Evolutionary conservation across 1,284 basidiomycete species (phyloP).

Genomic region (Irpex sp.): DNA sequence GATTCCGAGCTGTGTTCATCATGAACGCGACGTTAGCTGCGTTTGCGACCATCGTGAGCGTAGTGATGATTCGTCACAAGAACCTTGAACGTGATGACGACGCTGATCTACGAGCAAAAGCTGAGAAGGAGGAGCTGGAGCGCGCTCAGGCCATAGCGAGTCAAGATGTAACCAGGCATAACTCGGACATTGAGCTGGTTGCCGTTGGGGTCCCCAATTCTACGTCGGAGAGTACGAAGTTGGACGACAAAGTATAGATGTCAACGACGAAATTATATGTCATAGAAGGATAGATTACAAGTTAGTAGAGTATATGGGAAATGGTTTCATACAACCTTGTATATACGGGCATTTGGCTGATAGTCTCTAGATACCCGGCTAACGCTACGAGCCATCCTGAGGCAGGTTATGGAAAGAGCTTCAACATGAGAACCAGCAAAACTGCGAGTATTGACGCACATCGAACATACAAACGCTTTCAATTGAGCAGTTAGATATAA

Average conservation of each 20-base stretch:
- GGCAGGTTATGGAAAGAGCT: too few species aligned
- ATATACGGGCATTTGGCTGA: too few species aligned
- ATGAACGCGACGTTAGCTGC: slow-evolving; percentile 49
- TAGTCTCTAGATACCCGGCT: too few species aligned
- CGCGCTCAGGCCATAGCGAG: neutral
- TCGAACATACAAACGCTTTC: too few species aligned
- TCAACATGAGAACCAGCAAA: too few species aligned
- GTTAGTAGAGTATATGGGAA: too few species aligned
- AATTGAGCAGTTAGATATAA: too few species aligned
- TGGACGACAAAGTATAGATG: neutral
- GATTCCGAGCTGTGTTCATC: slow-evolving; percentile 57
- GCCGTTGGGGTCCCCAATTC: neutral
- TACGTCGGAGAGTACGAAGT: neutral
- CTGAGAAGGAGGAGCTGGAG: slow-evolving; percentile 6
- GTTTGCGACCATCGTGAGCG: slow-evolving; percentile 44
- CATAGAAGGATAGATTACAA: too few species aligned
- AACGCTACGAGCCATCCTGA: too few species aligned
- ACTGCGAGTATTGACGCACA: too few species aligned
- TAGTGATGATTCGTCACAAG: slow-evolving; percentile 55
- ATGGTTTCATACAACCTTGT: too few species aligned
- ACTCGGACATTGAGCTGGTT: slow-evolving; percentile 4
- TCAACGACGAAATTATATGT: too few species aligned
- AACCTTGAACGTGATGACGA: slow-evolving; percentile 58
- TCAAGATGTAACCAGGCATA: neutral
- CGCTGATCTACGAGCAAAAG: slow-evolving; percentile 31